Evolutionary conservation across 2,329 filamentous ascomycete species (phyloP), one percentile per base, ranked within the genome.

Genomic region (Neonectria neomacrospora): DNA sequence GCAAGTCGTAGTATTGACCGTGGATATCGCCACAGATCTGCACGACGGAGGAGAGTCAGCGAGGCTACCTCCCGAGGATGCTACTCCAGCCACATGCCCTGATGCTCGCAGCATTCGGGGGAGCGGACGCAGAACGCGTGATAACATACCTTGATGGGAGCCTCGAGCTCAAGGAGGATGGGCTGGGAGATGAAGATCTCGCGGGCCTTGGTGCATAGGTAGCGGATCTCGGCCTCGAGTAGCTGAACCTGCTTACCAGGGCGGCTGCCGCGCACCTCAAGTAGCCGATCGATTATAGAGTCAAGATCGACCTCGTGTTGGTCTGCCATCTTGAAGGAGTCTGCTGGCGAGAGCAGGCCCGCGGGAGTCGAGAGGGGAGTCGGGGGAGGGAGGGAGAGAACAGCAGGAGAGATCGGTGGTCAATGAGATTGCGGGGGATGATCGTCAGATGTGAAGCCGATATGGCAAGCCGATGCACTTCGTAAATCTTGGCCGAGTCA

Each of bases 171-270:
- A 71, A 99, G 89, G 72, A 99, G 86, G 77, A 98, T 98, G 71
- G 96, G 96, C 85, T 99, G 96, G 67, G 94, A 97, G 81, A 99
- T 98, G 86, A 99, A 98, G 76, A 99, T 98, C 85, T 99, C 96
- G 71, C 96, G 91, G 68, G 95, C 94, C 86, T 98, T 98, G 79
- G 95, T 97, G 88, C 96, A 99, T 71, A 99, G 89, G 82, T 90
- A 97, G 78, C 95, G 91, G 74, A 99, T 99, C 84, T 98, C 96
- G 66, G 93, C 90, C 82, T 99, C 96, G 71, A 97, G 86, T 72
- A 99, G 88, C 84, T 98, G 95, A 59, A 99, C 96, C 83, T 98
- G 96, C 86, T 99, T 99, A 76, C 96, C 96, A 62, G 96, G 96
- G 78, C 96, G 91, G 87, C 94, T 97, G 79, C 95, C 96, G 83